A percentile compares a stretch with the other conserved stretches of the same genome.
Evolutionary conservation across 345 rosid genomes (phyloP).

Genomic region (Syzygium jambos): DNA sequence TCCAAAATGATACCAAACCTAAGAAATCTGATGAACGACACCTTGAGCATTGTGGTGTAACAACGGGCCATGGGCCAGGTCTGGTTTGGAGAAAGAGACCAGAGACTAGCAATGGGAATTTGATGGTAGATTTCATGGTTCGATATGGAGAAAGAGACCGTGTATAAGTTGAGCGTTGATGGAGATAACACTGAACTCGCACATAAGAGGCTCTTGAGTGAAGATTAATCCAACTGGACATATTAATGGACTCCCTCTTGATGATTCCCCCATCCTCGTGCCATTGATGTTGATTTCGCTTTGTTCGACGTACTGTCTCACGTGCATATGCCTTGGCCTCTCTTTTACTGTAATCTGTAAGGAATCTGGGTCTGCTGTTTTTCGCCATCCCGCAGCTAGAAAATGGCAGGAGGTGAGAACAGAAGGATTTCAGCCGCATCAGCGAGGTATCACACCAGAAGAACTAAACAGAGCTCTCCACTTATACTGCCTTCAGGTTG

Average conservation of each 20-base stretch:
- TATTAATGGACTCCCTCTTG: no score
- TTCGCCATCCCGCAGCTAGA: not conserved
- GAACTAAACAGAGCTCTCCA: constrained; percentile 21
- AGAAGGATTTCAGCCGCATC: constrained; percentile 48
- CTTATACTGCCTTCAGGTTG: constrained; percentile 35
- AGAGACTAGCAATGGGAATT: no score
- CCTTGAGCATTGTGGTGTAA: no score
- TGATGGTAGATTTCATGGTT: no score
- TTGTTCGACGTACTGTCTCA: not conserved
- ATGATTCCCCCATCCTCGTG: no score
- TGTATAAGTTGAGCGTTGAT: no score
- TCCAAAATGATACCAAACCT: no score
- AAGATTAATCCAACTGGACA: no score
- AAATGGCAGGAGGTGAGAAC: constrained; percentile 19
- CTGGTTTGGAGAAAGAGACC: no score
- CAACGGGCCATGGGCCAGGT: no score
- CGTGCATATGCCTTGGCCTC: not conserved
- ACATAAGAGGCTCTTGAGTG: not conserved
- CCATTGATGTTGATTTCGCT: not conserved
- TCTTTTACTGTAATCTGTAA: not conserved
- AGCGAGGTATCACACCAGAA: constrained; percentile 49
- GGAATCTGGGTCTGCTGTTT: not conserved
- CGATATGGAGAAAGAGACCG: no score
- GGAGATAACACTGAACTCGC: not conserved
- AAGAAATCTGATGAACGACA: no score